A percentile compares a stretch with the other conserved stretches of the same genome.
Evolutionary conservation across 2,329 filamentous ascomycete genomes (phyloP).

Genomic region (Nemania sp.): DNA sequence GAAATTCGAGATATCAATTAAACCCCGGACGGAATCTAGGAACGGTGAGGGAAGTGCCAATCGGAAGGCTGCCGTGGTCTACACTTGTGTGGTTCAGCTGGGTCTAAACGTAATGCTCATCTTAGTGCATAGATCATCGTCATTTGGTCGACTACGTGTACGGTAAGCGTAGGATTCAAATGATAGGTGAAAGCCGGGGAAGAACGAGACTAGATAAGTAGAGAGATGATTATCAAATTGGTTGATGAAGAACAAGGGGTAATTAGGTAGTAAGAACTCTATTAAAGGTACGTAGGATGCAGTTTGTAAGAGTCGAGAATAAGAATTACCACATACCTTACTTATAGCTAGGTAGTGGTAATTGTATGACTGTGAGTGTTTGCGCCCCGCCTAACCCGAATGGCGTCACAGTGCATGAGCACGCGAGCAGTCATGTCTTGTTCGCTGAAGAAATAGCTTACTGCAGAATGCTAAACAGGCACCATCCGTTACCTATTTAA

Average conservation of each 20-base stretch:
- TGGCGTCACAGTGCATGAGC: conserved; percentile 33
- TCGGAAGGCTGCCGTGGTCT: conserved; percentile 21
- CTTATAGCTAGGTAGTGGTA: no score
- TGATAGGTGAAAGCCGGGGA: background rate
- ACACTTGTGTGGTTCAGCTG: conserved; percentile 5
- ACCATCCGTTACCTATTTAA: background rate
- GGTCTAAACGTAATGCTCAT: conserved; percentile 13
- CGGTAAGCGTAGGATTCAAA: conserved; percentile 31
- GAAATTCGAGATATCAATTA: conserved; percentile 11
- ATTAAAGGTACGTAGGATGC: background rate
- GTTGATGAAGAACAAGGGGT: background rate
- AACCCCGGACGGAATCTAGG: conserved; percentile 7
- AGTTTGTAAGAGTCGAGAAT: no score
- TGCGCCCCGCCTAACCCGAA: conserved; percentile 11
- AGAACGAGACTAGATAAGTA: background rate
- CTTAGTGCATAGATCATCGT: conserved; percentile 13
- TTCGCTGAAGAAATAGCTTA: background rate
- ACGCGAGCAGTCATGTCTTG: background rate
- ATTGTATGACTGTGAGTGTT: no score
- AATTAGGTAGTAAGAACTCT: background rate
- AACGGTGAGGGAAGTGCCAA: conserved; percentile 13
- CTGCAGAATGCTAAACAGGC: no score
- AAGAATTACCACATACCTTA: no score
- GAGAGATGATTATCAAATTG: background rate
- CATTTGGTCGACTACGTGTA: conserved; percentile 17